Base-by-base conservation (phyloP, 2,329 filamentous ascomycete species). In the Botrytis porri region DNA sequence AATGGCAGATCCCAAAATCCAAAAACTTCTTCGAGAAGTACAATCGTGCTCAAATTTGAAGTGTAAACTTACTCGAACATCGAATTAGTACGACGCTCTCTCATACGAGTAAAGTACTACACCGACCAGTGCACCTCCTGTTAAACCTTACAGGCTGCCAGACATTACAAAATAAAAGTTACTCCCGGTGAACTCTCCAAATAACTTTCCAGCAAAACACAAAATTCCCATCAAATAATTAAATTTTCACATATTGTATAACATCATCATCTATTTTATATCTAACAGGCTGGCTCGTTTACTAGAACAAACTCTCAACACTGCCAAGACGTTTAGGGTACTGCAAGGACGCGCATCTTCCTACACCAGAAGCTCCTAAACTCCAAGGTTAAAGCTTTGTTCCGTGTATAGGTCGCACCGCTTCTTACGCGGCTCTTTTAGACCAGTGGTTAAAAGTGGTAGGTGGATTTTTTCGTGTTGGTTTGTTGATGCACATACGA, bases 301-400 rank as follows among this genome's bases (percentile, higher is more conserved):
- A 60, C 57, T 22, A 22, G 57, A 35, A 60, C 32, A 9, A 61
- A 22, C 59, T 35, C 32, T n/a, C 35, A 61, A 39, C 35, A 61
- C 12, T 12, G 69, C 73, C 69, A 74, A 74, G 73, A 57, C 35
- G 69, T 74, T 69, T 69, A 54, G 41, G 39, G 62, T 9, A 37
- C 64, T 74, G 69, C 69, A 63, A 63, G 62, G 70, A 72, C 67
- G 61, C 67, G 72, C 71, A 18, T 59, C 22, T 20, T 20, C 20
- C 32, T 12, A 29, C 57, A 59, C 20, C 32, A 61, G 32, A 61
- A 61, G 32, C 43, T 59, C 16, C 12, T 18, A 71, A 66, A 61
- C 54, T 63, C 62, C n/a, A 43, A 67, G 59, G 8, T 32, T 54
- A 32, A 60, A 37, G 32, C 20, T 16, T 60, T 35, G 18, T 35